phyloP scores from a whole-genome alignment of 345 rosid genomes.

The Eutrema heterophyllum region DNA sequence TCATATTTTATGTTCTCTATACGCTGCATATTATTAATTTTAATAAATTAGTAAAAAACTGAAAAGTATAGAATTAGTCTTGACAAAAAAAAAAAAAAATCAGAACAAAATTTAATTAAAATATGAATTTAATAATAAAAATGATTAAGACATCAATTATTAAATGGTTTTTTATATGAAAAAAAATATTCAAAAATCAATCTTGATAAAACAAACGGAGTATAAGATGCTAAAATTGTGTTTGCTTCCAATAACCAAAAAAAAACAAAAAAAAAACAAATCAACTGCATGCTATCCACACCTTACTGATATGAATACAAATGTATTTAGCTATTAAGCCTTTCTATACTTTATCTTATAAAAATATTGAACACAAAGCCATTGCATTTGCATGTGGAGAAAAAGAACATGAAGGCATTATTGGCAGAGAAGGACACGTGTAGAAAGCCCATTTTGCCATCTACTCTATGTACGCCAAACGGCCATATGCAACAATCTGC shows the following conservation, averaged over 20 bases:
- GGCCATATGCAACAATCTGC: slow-evolving; percentile 11
- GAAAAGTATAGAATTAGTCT: no score
- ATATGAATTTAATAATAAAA: no score
- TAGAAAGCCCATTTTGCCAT: slow-evolving; percentile 17
- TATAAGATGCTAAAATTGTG: no score
- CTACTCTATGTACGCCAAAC: slow-evolving; percentile 15
- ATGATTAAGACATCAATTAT: no score
- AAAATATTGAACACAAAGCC: not conserved
- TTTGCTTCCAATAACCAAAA: not conserved
- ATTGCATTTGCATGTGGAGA: slow-evolving; percentile 19
- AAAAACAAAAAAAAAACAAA: no score
- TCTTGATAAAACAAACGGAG: no score
- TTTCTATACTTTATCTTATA: not conserved
- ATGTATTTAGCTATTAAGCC: not conserved
- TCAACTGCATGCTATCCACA: not conserved
- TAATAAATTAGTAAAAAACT: no score
- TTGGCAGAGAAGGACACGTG: slow-evolving; percentile 12
- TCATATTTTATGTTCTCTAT: no score
- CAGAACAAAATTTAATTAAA: not conserved
- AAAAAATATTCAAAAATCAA: no score
- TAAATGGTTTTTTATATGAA: no score
- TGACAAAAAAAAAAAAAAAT: no score
- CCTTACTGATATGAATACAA: not conserved
- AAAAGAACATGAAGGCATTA: not conserved
- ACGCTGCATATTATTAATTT: no score